Conservation (phyloP, 1,284 basidiomycete species). For the Irpex sp. region DNA sequence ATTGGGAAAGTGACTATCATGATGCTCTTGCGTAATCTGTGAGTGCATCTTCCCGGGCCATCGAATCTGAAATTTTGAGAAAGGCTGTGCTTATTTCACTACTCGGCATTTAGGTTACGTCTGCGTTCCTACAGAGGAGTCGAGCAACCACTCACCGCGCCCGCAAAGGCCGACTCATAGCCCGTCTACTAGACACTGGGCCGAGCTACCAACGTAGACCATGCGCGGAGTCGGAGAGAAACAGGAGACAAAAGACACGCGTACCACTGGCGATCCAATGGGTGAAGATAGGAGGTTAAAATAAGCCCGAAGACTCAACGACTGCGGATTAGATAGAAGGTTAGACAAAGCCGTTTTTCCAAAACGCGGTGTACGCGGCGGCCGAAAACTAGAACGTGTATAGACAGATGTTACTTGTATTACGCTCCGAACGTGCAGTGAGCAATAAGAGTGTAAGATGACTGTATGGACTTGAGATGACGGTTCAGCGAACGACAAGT, state of each 20-base stretch:
- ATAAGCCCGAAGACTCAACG: no score
- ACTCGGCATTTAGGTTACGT: slow-evolving; percentile 49
- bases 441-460: slow-evolving; percentile 6
- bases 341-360: not conserved
- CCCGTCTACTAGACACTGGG: not conserved
- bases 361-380: not conserved
- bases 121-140: slow-evolving; percentile 63
- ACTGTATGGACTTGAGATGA: not conserved
- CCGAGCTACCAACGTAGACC: not conserved
- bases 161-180: not conserved
- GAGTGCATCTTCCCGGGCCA: slow-evolving; percentile 26
- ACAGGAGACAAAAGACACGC: not conserved
- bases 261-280: not conserved
- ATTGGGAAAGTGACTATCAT: slow-evolving; percentile 97
- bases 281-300: not conserved
- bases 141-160: slow-evolving; percentile 9
- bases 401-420: slow-evolving; percentile 3
- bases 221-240: not conserved
- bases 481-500: not conserved
- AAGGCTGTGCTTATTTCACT: not conserved
- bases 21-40: slow-evolving; percentile 95
- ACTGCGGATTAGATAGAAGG: not conserved
- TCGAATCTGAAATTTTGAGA: not conserved
- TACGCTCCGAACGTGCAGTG: slow-evolving; percentile 2
- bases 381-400: not conserved